These are phyloP conservation scores for Epichloe amarillans DNA, from an alignment of 2,329 filamentous ascomycete genomes.

Conservation along the genomic window DNA sequence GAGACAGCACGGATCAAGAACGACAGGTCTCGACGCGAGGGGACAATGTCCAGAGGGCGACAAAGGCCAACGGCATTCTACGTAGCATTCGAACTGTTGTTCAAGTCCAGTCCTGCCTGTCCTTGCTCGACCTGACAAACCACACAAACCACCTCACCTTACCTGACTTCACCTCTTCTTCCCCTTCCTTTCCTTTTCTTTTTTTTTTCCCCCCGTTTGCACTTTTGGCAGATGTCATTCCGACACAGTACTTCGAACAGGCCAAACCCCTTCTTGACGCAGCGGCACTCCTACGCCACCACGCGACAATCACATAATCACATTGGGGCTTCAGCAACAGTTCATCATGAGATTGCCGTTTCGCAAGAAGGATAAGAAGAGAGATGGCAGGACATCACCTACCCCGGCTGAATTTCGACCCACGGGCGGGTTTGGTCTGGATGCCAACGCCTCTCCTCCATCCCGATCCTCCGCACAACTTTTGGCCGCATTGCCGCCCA, in stretches of 20 bases:
- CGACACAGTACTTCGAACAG: not conserved
- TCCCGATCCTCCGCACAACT: slow-evolving; percentile 27
- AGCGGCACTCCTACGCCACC: no score
- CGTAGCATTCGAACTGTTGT: no score
- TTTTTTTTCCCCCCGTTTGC: no score
- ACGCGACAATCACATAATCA: not conserved
- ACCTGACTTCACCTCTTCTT: no score
- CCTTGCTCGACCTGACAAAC: no score
- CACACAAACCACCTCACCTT: no score
- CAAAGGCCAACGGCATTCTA: not conserved
- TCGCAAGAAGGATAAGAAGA: slow-evolving; percentile 25
- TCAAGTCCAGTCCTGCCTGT: no score
- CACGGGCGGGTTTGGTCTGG: slow-evolving; percentile 9
- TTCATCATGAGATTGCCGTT: slow-evolving; percentile 23
- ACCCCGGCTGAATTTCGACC: slow-evolving; percentile 19
- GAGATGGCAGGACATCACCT: slow-evolving; percentile 11
- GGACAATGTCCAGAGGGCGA: no score
- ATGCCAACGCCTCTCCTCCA: slow-evolving; percentile 20
- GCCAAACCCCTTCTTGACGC: no score
- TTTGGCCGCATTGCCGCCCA: slow-evolving; percentile 45
- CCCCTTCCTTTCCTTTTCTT: no score
- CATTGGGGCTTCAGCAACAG: not conserved
- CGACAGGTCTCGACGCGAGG: not conserved
- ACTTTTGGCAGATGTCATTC: no score
- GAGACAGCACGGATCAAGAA: not conserved